Evolutionary conservation across 2,329 filamentous ascomycete genomes (phyloP).

Genomic region (Pyrenophora tritici-repentis): DNA sequence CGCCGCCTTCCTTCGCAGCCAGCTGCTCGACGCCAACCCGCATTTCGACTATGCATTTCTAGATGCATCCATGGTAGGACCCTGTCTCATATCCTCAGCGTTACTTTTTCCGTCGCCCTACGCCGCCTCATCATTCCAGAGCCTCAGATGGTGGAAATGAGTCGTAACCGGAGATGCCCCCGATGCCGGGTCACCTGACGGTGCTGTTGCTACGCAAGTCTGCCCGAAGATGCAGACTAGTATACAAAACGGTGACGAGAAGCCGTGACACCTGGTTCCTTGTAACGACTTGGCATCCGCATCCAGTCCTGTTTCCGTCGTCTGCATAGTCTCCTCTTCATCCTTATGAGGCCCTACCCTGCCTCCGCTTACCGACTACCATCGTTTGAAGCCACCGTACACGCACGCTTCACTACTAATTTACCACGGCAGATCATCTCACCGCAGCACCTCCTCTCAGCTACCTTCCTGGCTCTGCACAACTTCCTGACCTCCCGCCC

Average conservation of each 20-base stretch:
- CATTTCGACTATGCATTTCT: constrained; percentile 94
- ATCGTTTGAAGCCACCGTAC: not conserved
- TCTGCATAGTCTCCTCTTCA: no score
- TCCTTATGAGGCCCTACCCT: not conserved
- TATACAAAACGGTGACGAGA: no score
- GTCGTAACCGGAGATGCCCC: no score
- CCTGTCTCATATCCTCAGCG: constrained; percentile 8
- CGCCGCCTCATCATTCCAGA: not conserved
- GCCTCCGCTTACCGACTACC: not conserved
- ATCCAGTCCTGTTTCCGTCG: no score
- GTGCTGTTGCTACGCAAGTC: no score
- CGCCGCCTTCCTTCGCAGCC: constrained; percentile 74
- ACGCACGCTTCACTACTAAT: not conserved
- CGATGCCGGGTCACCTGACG: no score
- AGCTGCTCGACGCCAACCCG: constrained; percentile 81
- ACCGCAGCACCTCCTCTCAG: constrained; percentile 72
- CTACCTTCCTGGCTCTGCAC: constrained; percentile 77
- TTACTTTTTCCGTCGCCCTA: constrained; percentile 1
- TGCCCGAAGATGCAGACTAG: no score
- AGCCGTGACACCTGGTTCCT: no score
- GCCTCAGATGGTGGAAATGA: no score
- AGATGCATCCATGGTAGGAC: constrained; percentile 74
- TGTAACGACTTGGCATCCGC: no score
- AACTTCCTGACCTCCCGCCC: constrained; percentile 61
- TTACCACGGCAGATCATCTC: constrained; percentile 65